Base-by-base conservation (phyloP, 2,329 filamentous ascomycete genomes). In the Leptodontidium sp. region DNA sequence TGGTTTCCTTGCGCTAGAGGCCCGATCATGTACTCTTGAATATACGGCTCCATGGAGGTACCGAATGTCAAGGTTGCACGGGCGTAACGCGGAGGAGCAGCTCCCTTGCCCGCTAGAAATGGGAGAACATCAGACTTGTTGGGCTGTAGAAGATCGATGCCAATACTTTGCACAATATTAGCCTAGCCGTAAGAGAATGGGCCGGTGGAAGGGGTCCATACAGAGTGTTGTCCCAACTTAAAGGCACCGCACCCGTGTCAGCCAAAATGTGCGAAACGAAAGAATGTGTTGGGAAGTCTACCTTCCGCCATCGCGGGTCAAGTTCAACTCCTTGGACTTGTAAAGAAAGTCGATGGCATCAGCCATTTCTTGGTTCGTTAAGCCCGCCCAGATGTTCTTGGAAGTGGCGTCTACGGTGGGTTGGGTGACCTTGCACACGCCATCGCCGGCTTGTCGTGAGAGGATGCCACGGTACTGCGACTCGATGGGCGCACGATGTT, bases 121-220 rank as follows among this genome's bases (percentile, higher is more conserved):
- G 52, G 49, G 21, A 71, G 15, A 14, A 65, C 67, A 58, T 69
- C 69, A 9, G 69, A 67, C 24, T 71, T 71, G 45, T 71, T 71
- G 8, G 69, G 69, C n/a, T 58, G 53, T 29, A 71, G 52, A 12
- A 65, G 15, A 38, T 71, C 69, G 24, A 69, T 68, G 43, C 12
- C 43, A 47, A 69, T 53, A 45, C 43, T 45, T 8, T 45, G 12
- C 43, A 45, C 43, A 45, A 45, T 14, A 45, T 45, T 45, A 45
- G 43, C 43, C 43, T 45, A 11, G 43, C 12, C 15, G 43, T 45
- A 45, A 45, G 43, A 11, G 11, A 45, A 45, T 45, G 12, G 43
- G 43, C 6, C 43, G 43, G 43, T 5, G 43, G 15, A 45, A 45
- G 43, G 43, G 43, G 43, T 45, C 43, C 43, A 45, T 45, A 45